Conservation (phyloP, 2,329 filamentous ascomycete species). For the Alternaria sp. region DNA sequence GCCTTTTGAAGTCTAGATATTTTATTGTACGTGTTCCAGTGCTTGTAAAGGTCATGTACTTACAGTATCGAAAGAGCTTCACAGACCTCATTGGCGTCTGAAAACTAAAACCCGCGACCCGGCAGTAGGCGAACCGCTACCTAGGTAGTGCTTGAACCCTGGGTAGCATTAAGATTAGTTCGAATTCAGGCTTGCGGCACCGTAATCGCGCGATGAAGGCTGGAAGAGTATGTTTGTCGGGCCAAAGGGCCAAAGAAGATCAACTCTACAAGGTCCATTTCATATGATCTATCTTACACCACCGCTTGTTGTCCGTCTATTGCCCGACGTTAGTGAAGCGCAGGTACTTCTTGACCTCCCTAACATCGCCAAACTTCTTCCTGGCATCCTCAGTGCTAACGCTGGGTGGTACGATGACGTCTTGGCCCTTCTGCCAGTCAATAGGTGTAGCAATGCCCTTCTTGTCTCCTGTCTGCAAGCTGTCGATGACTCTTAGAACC, state of each 20-base stretch:
- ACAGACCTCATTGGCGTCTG: no score
- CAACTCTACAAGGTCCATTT: not conserved
- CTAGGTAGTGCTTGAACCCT: no score
- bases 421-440: conserved; percentile 87
- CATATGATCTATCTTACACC: not conserved
- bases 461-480: conserved; percentile 75
- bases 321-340: conserved; percentile 66
- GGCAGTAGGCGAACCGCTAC: no score
- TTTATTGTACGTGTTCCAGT: no score
- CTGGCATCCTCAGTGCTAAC: conserved; percentile 85
- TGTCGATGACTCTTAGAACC: conserved; percentile 65
- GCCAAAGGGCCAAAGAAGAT: not conserved
- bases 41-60: no score
- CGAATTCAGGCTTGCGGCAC: not conserved
- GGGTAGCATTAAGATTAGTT: no score
- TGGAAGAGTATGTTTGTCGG: not conserved
- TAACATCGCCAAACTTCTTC: conserved; percentile 80
- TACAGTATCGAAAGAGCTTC: no score
- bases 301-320: conserved; percentile 23
- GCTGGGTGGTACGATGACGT: conserved; percentile 87
- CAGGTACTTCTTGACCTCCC: conserved; percentile 71
- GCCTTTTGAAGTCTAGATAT: no score
- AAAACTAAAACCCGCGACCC: no score
- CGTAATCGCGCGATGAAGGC: not conserved
- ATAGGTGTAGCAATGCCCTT: conserved; percentile 87